Evolutionary conservation across 2,329 filamentous ascomycete genomes (phyloP), one percentile per base, ranked within the genome.

Genomic region (Fusarium piperis): DNA sequence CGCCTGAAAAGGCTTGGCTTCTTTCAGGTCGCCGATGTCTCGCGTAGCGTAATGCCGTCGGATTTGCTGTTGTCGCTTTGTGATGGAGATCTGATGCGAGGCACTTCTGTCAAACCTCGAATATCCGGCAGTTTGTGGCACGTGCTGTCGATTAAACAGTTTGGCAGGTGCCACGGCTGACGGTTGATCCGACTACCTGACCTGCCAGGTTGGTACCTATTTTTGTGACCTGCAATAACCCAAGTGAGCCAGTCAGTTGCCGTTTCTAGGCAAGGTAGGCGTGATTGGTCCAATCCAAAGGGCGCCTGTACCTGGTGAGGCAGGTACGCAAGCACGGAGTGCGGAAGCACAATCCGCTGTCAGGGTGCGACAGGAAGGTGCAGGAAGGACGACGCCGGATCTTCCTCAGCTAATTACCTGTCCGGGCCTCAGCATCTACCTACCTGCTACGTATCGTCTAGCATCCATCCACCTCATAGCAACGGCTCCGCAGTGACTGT

Each of bases 81-180:
- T 20, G 32, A 46, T 23, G 28, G 18, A 41, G 56, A 33, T 46
- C 56, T 32, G 20, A 59, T 59, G 41, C 32, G 20, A 59, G 56
- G 39, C 32, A 52, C 56, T 26, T 57, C 35, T 44, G 33, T 58
- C 55, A 58, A 58, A 58, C 26, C 36, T 48, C 20, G 58, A 39
- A 52, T 30, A 23, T 18, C 35, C 53, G 52, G 53, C 36, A 48
- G 41, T 58, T 51, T 46, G 23, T 63, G 60, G 52, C 60, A 63
- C 60, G 52, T 63, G 60, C 60, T 63, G 18, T 55, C 52, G 39
- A 48, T 36, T 58, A 33, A 55, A 48, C 8, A 33, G 51, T 57
- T 58, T 58, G 39, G 52, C 52, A 63, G 60, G 60, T 63, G 52
- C 52, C 41, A 57, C 33, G 46, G 59, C 26, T 62, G 59, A 20